A percentile compares a stretch with the other conserved stretches of the same genome.
These are phyloP conservation scores for Crotalaria pallida DNA, from an alignment of 306 rosid species.

Conservation along the genomic window DNA sequence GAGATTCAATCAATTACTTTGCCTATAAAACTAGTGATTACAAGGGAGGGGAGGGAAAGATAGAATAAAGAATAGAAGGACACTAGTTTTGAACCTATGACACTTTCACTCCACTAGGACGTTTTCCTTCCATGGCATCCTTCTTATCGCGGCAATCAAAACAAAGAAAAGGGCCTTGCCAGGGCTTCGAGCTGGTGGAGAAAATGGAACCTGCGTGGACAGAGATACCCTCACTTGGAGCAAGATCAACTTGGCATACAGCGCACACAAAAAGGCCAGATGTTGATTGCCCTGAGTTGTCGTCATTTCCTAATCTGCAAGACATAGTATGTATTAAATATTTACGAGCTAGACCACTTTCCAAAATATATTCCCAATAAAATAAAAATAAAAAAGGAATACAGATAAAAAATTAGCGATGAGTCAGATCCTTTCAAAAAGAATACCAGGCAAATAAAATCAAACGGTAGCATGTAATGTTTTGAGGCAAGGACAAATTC, in stretches of 20 bases:
- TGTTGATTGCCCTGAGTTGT: conserved; percentile 58
- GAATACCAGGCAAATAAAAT: neutral
- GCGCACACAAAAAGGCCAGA: conserved; percentile 83
- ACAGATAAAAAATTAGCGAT: neutral
- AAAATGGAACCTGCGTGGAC: conserved; percentile 92
- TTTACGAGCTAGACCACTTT: neutral
- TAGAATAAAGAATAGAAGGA: conserved; percentile 30
- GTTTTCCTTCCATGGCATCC: conserved; percentile 98
- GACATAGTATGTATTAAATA: neutral
- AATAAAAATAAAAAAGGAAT: too few species aligned
- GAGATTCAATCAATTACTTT: conserved; percentile 52
- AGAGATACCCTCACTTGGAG: conserved; percentile 86
- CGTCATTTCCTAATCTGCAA: conserved; percentile 80
- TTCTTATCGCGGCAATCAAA: conserved; percentile 81
- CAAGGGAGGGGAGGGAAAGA: conserved; percentile 26
- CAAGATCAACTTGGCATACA: conserved; percentile 88
- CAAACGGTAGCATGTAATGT: neutral
- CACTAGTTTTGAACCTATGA: conserved; percentile 35
- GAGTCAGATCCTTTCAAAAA: neutral
- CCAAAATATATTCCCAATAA: too few species aligned
- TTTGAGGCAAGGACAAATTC: conserved; percentile 1
- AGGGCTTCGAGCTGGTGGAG: conserved; percentile 86
- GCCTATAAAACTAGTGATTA: conserved; percentile 35
- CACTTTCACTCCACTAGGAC: conserved; percentile 85
- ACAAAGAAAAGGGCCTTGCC: conserved; percentile 98